Conservation (phyloP, 495 filamentous ascomycete species). For the Trichoderma orchidacearum region DNA sequence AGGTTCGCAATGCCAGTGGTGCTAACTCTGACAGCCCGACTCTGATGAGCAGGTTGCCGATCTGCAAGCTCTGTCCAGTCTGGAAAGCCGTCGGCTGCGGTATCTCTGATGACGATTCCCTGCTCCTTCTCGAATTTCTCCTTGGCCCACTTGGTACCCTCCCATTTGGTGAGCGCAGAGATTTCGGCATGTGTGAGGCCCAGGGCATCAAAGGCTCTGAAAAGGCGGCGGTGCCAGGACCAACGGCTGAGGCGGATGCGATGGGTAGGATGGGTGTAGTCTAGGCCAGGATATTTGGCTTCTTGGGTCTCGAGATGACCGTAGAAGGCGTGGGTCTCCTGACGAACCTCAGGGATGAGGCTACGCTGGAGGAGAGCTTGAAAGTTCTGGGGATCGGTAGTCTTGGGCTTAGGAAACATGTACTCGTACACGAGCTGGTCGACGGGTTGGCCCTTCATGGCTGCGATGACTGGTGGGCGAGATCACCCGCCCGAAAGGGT, state of each 20-base stretch:
- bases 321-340: constrained; percentile 76
- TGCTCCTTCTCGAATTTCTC: constrained; percentile 73
- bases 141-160: constrained; percentile 83
- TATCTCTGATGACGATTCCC: constrained; percentile 59
- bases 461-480: constrained; percentile 6
- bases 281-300: constrained; percentile 81
- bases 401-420: constrained; percentile 39
- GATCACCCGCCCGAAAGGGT: neutral
- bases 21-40: neutral
- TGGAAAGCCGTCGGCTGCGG: constrained; percentile 55
- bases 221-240: constrained; percentile 66
- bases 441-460: constrained; percentile 38
- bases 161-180: constrained; percentile 70
- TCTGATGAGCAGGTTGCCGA: constrained; percentile 8
- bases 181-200: constrained; percentile 67
- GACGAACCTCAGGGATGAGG: constrained; percentile 78
- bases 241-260: constrained; percentile 73
- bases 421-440: constrained; percentile 41
- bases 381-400: constrained; percentile 37
- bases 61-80: constrained; percentile 36
- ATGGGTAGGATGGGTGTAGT: constrained; percentile 71
- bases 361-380: constrained; percentile 38
- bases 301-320: constrained; percentile 73
- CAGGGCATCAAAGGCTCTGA: constrained; percentile 69
- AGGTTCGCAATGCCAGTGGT: neutral